Conservation (phyloP, 2,329 filamentous ascomycete genomes). For the Aspergillus pseudoterreus region DNA sequence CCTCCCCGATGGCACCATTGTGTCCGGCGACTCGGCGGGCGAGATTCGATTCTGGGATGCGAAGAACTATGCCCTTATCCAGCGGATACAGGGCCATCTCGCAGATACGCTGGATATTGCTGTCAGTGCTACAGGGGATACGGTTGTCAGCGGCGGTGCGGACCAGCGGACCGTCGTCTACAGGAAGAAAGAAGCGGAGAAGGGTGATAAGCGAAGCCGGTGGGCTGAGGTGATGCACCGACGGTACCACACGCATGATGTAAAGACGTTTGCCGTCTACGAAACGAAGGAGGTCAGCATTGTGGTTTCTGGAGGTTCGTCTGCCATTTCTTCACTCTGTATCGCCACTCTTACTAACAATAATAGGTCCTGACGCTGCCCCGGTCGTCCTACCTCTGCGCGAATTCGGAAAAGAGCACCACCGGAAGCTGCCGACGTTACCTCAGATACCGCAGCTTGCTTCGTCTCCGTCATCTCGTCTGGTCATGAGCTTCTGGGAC, state of each 20-base stretch:
- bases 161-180: slow-evolving; percentile 84
- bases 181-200: slow-evolving; percentile 53
- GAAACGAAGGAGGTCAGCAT: slow-evolving; percentile 81
- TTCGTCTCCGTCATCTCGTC: slow-evolving; percentile 67
- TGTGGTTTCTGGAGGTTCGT: slow-evolving; percentile 81
- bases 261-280: slow-evolving; percentile 89
- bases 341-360: slow-evolving; percentile 7
- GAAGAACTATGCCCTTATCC: slow-evolving; percentile 82
- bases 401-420: slow-evolving; percentile 73
- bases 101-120: slow-evolving; percentile 90
- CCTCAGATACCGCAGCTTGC: slow-evolving; percentile 72
- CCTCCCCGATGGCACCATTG: slow-evolving; percentile 80
- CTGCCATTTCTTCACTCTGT: not conserved
- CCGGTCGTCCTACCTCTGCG: slow-evolving; percentile 78
- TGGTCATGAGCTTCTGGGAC: slow-evolving; percentile 91
- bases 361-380: slow-evolving; percentile 73
- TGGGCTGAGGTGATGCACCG: slow-evolving; percentile 87
- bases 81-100: slow-evolving; percentile 80
- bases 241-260: slow-evolving; percentile 87
- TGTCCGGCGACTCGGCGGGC: slow-evolving; percentile 91
- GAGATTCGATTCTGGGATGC: slow-evolving; percentile 93
- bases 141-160: slow-evolving; percentile 86
- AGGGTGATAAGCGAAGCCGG: slow-evolving; percentile 54
- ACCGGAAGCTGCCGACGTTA: slow-evolving; percentile 75
- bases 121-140: slow-evolving; percentile 71